Evolutionary conservation across 2,329 filamentous ascomycete species (phyloP), one percentile per base, ranked within the genome.

Genomic region (Penicillium decumbens): DNA sequence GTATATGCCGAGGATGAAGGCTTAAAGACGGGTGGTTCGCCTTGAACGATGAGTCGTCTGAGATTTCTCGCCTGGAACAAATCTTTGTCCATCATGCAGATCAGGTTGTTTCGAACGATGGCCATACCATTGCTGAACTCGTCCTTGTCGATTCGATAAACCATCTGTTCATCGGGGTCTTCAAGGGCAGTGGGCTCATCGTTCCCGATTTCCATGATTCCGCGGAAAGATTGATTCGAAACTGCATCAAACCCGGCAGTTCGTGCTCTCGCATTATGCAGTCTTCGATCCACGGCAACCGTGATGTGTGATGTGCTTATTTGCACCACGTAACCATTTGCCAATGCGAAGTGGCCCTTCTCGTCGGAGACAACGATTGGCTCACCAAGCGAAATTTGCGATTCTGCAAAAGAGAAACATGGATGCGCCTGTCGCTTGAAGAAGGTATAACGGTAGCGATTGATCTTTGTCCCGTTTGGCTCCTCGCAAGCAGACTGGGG

Each of bases 81-180:
- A 38, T 83, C 82, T 57, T 90, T 83, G 35, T 88, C 82, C 91
- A 98, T 97, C 61, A 95, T 81, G 58, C 91, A 88, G 28, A 97
- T 82, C 1, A 98, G 79, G 60, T 97, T 98, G 71, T 95, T 96
- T 45, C 93, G 84, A 40, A 95, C 88, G 27, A 87, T 87, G 3
- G 93, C 90, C 89, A 98, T 95, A 49, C 93, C 93, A 62, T 95
- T 97, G 71, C 89, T 95, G 70, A 98, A 98, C 65, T 98, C 93
- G 62, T 98, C 93, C 67, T 96, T 96, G 71, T 98, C 93, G 3
- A 98, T 76, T 23, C 93, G 86, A 62, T 95, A 98, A 35, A 80
- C 70, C 4, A 78, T 75, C 49, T 81, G 73, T 30, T 80, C 74
- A 23, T 76, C 72, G 0, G 72, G 72, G 30, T 75, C 76, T 51